Evolutionary conservation across 768 basidiomycete species (phyloP), one percentile per base, ranked within the genome.

Genomic region (Sporobolomyces phaffii): DNA sequence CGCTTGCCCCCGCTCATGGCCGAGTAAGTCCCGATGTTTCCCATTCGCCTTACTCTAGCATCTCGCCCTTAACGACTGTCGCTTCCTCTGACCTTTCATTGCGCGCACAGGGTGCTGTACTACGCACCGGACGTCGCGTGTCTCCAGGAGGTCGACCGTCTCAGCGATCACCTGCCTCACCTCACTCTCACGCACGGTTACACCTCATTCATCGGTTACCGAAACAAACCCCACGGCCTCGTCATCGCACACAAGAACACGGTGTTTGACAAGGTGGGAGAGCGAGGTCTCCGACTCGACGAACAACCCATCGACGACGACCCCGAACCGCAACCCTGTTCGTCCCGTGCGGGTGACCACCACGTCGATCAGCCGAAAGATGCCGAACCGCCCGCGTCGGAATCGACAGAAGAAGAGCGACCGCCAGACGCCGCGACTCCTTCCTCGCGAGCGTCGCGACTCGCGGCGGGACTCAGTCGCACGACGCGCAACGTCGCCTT

Each of bases 121-220:
- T 67, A 68, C 56, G 22, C 49, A 5, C 62, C 70, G 41, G 70
- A 72, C 45, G 44, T 72, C 53, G 70, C 56, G 17, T 61, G 59
- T 34, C 65, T 72, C 8, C 70, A 72, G 40, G 70, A 72, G 26
- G 62, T 62, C 54, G 70, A 72, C 50, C 70, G 70, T 3, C 63
- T 72, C 5, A 48, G 53, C 0, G 63, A 64, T 29, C 70, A 72
- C 36, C 60, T 72, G 7, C 70, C 70, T 1, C 44, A 45, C 8
- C 56, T 72, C 38, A 62, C 54, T 20, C 51, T 52, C 28, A 59
- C 53, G 4, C 45, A 68, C 45, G 36, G 38, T 24, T 64, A 72
- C 56, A 60, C 67, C 3, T 56, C 56, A 10, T 72, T 54, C 61
- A 49, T 72, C 58, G 71, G 71, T 26, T 72, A 72, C 57, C 56